phyloP scores from a whole-genome alignment of 176 grass and related monocot genomes.

The Chloris gayana region DNA sequence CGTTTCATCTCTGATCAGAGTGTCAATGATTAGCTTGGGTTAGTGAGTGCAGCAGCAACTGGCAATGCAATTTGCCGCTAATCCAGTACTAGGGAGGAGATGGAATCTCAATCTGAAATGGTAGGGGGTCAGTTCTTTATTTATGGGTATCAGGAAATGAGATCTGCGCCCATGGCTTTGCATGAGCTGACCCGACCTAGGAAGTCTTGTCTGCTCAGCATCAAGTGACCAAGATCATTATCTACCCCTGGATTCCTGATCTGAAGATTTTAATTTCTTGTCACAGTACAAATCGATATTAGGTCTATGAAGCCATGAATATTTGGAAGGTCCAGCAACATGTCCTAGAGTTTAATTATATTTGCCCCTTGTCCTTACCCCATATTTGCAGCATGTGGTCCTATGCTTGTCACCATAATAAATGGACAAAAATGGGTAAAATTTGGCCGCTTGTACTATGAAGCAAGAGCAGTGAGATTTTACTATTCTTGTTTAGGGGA shows the following conservation, averaged over 20 bases:
- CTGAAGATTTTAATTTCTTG: constrained; percentile 7
- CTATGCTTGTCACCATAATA: constrained; percentile 16
- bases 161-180: constrained; percentile 31
- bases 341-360: constrained; percentile 26
- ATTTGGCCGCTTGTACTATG: not conserved
- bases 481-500: not conserved
- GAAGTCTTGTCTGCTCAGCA: constrained; percentile 14
- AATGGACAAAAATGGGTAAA: constrained; percentile 7
- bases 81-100: constrained; percentile 5
- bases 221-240: not conserved
- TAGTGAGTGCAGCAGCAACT: constrained; percentile 23
- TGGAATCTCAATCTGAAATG: constrained; percentile 42
- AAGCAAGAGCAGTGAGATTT: constrained; percentile 15
- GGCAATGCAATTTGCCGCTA: constrained; percentile 40
- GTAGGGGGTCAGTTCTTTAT: constrained; percentile 14
- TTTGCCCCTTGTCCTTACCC: constrained; percentile 30
- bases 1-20: constrained; percentile 24
- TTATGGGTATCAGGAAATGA: constrained; percentile 19
- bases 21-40: constrained; percentile 34
- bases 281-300: constrained; percentile 2
- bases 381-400: constrained; percentile 42
- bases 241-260: not conserved
- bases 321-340: constrained; percentile 31
- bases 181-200: constrained; percentile 38
- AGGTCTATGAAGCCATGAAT: constrained; percentile 8